phyloP scores from a whole-genome alignment of 495 filamentous ascomycete genomes.

The Aspergillus kassunensis region DNA sequence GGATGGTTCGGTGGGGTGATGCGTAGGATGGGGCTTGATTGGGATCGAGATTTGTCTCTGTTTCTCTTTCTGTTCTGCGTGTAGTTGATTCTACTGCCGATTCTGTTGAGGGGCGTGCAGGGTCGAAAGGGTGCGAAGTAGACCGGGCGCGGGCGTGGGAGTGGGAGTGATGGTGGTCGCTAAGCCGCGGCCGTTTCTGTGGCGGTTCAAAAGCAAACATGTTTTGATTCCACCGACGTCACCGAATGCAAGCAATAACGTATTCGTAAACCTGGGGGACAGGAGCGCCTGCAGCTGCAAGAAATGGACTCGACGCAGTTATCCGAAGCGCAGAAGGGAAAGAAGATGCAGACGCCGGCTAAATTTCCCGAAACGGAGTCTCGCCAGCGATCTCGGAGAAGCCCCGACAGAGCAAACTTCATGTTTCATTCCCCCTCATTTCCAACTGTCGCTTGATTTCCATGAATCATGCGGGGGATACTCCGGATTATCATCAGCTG shows the following conservation, averaged over 20 bases:
- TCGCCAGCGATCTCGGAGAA: background rate
- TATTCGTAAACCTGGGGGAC: too few species aligned
- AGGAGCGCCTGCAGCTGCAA: too few species aligned
- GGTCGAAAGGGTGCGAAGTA: background rate
- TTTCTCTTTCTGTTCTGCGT: background rate
- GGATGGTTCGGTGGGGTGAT: slow-evolving; percentile 2
- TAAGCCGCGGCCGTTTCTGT: slow-evolving; percentile 15
- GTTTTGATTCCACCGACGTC: background rate
- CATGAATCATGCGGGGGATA: background rate
- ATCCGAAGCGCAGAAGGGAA: slow-evolving; percentile 1
- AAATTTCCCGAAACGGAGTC: slow-evolving; percentile 7
- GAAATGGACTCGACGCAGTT: slow-evolving; percentile 4
- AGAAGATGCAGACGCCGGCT: too few species aligned
- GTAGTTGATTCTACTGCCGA: background rate
- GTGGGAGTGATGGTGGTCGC: background rate
- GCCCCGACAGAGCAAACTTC: background rate
- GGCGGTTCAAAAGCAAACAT: slow-evolving; percentile 11
- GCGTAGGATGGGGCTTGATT: slow-evolving; percentile 4
- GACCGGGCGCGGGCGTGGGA: too few species aligned
- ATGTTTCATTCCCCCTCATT: too few species aligned
- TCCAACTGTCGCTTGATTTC: background rate
- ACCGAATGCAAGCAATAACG: background rate
- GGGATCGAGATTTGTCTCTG: too few species aligned
- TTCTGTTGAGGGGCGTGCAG: too few species aligned
- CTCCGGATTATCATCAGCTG: background rate